phyloP scores from a whole-genome alignment of 441 rosid species.

The Croton setiger region DNA sequence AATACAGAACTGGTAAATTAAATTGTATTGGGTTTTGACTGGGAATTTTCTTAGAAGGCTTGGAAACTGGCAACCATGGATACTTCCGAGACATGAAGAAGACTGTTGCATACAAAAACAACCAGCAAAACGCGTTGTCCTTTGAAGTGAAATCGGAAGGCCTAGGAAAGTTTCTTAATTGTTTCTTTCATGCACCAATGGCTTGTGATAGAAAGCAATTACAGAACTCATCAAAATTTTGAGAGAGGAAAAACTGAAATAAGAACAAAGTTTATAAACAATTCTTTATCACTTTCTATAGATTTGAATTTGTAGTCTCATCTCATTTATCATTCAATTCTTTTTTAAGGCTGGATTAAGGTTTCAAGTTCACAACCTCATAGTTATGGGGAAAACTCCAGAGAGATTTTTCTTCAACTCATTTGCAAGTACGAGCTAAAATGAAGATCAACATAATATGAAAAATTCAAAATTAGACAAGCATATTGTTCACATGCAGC shows the following conservation, averaged over 20 bases:
- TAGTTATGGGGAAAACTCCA: not conserved
- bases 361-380: not conserved
- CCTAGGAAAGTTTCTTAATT: not conserved
- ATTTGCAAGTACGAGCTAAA: not conserved
- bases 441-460: not conserved
- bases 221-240: not conserved
- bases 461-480: not conserved
- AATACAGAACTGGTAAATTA: not conserved
- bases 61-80: too few relatives aligned
- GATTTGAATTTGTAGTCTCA: not conserved
- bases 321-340: too few relatives aligned
- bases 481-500: not conserved
- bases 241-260: not conserved
- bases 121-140: not conserved
- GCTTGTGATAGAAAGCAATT: not conserved
- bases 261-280: not conserved
- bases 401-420: not conserved
- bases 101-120: not conserved
- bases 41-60: too few relatives aligned
- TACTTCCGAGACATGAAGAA: not conserved
- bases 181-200: not conserved
- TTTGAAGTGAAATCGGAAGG: not conserved
- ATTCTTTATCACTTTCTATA: too few relatives aligned
- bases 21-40: not conserved
- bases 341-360: not conserved